Percentiles rank a stretch among this genome's conserved stretches.
These are phyloP conservation scores for Linnemannia exigua DNA, from an alignment of 192 early-diverging fungal genomes.

Conservation along the genomic window DNA sequence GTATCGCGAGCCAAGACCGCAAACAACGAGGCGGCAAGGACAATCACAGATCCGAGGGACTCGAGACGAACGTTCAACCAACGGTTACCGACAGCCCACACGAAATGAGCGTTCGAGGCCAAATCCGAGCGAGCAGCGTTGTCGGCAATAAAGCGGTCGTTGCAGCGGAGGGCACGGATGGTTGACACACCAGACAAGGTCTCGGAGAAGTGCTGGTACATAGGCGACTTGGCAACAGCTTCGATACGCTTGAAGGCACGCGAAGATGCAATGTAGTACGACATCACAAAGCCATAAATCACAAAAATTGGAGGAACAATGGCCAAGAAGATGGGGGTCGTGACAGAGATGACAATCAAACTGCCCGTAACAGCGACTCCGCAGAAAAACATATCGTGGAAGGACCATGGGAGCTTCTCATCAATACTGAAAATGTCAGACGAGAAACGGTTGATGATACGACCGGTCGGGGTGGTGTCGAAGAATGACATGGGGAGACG, in stretches of 20 bases:
- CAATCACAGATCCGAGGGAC: slow-evolving; percentile 81
- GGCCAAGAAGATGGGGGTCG: slow-evolving; percentile 63
- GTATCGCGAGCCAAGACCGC: slow-evolving; percentile 72
- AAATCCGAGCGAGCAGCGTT: slow-evolving; percentile 55
- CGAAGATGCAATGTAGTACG: slow-evolving; percentile 71
- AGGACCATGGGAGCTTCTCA: slow-evolving; percentile 53
- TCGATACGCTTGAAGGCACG: slow-evolving; percentile 83
- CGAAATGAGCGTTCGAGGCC: slow-evolving; percentile 28
- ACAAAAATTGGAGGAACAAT: slow-evolving; percentile 34
- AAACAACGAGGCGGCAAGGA: slow-evolving; percentile 83
- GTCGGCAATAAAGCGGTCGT: slow-evolving; percentile 69
- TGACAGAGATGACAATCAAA: slow-evolving; percentile 60
- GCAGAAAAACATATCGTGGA: slow-evolving; percentile 62
- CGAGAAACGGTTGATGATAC: slow-evolving; percentile 88
- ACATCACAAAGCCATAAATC: slow-evolving; percentile 48
- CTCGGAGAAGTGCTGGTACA: slow-evolving; percentile 73
- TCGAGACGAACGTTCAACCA: slow-evolving; percentile 85
- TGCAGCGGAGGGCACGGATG: slow-evolving; percentile 58
- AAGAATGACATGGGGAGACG: slow-evolving; percentile 75
- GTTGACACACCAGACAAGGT: slow-evolving; percentile 65
- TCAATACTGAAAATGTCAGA: slow-evolving; percentile 87
- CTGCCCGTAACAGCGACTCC: slow-evolving; percentile 58
- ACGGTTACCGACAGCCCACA: slow-evolving; percentile 70
- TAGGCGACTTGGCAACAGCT: slow-evolving; percentile 75
- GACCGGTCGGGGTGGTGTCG: slow-evolving; percentile 82